Evolutionary conservation across 2,329 filamentous ascomycete genomes (phyloP), one percentile per base, ranked within the genome.

Genomic region (Sporothrix pseudoabietina): DNA sequence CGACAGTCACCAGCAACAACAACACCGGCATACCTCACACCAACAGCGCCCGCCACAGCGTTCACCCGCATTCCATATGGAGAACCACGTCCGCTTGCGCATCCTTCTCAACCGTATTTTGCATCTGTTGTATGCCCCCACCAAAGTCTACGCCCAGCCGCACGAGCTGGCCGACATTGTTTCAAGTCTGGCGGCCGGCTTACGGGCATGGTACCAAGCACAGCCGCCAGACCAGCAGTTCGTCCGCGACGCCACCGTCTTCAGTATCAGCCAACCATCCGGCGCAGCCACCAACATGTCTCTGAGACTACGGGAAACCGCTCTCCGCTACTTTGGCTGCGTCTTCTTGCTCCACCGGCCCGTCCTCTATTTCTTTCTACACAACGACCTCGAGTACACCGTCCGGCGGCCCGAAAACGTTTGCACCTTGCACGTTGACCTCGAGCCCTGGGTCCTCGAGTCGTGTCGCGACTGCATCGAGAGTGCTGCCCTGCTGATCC

Each of bases 401-500:
- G 59, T 12, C 32, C 32, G 35, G 3, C 59, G 35, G 3, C 59
- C 59, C 32, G 59, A 41, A n/a, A 22, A 63, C 59, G 35, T 63
- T 3, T 32, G 59, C 59, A 41, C 59, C 16, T 32, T 63, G 16
- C 59, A 41, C 59, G 59, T 63, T 19, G 59, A 63, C 59, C 59
- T 32, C 59, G 59, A 41, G 19, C 59, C 59, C 19, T 63, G 59
- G 59, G 32, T 63, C 16, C 32, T 63, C 19, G 59, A 63, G 59
- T 63, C 59, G 16, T 63, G 59, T 19, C 59, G 59, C 59, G 59
- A 63, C 59, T 63, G 59, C 59, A 63, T 63, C 35, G 59, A 63
- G 59, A 63, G 59, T 32, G 59, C 59, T 10, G 59, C 35, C 32
- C 59, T 63, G 1, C n/a, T 63, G 30, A 63, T 63, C 4, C 59